phyloP scores from a whole-genome alignment of 2,329 filamentous ascomycete species.

The Arthrinium phaeospermum region DNA sequence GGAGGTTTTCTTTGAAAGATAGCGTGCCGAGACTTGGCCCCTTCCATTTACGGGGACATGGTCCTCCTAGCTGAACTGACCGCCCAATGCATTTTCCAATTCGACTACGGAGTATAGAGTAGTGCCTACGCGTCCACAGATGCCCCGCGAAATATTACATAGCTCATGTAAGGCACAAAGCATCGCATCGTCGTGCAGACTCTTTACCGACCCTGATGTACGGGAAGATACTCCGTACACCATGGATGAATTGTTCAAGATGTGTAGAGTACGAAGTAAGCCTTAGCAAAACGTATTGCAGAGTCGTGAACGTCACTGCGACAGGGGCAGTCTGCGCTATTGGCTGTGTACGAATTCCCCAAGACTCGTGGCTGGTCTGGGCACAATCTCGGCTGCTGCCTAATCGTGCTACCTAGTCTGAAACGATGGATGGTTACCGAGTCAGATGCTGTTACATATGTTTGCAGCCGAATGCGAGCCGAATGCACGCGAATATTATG shows the following conservation, averaged over 20 bases:
- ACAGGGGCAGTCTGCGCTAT: neutral
- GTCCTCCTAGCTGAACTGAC: neutral
- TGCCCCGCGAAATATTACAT: neutral
- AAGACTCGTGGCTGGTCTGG: slow-evolving; percentile 3
- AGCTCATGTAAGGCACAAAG: neutral
- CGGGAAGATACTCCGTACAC: too few species aligned
- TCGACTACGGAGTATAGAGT: neutral
- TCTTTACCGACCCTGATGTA: neutral
- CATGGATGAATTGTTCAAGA: neutral
- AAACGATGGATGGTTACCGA: neutral
- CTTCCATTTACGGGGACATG: neutral
- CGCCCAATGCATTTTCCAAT: neutral
- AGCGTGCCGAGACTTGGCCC: neutral
- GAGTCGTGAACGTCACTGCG: neutral
- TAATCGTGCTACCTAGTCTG: slow-evolving; percentile 3
- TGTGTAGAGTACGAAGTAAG: neutral
- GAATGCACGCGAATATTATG: neutral
- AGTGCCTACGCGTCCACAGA: neutral
- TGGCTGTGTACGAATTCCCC: neutral
- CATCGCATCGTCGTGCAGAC: neutral
- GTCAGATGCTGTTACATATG: neutral
- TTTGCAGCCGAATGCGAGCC: neutral
- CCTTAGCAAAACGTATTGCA: neutral
- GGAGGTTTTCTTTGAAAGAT: neutral
- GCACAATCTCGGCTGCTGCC: slow-evolving; percentile 11